Conservation (phyloP, 768 basidiomycete genomes). For the Termitomyces sp. region DNA sequence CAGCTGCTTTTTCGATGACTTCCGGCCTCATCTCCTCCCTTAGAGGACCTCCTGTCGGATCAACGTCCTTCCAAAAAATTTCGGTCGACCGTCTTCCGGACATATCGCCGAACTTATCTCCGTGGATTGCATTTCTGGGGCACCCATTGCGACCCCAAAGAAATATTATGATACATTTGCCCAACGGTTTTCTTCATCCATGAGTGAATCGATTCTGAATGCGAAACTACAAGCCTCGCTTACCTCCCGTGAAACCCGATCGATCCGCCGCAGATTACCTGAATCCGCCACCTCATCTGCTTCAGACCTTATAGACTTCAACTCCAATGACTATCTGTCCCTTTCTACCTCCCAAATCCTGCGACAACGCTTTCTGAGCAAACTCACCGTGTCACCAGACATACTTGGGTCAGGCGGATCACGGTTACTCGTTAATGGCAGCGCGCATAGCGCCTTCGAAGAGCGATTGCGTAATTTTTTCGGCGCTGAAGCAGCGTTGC, state of each 20-base stretch:
- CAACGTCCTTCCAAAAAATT: neutral
- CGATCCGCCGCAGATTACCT: conserved; percentile 67
- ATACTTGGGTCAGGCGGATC: conserved; percentile 88
- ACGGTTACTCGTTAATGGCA: conserved; percentile 74
- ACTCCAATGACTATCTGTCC: conserved; percentile 92
- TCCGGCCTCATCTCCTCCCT: neutral
- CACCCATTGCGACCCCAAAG: neutral
- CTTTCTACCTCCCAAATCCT: conserved; percentile 56
- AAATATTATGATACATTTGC: neutral
- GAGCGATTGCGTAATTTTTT: conserved; percentile 62
- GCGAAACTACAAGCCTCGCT: conserved; percentile 46
- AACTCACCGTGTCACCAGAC: conserved; percentile 41
- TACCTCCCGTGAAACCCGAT: conserved; percentile 55
- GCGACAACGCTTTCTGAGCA: conserved; percentile 50
- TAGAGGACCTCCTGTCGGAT: neutral
- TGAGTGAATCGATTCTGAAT: conserved; percentile 19
- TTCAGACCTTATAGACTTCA: conserved; percentile 54
- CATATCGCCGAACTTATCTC: neutral
- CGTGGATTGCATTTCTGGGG: neutral
- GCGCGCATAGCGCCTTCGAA: conserved; percentile 69
- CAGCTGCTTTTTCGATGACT: neutral
- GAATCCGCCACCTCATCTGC: conserved; percentile 37
- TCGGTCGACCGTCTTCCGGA: neutral
- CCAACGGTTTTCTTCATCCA: neutral
- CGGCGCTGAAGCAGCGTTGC: conserved; percentile 51